A percentile compares a stretch with the other conserved stretches of the same genome.
phyloP scores from a whole-genome alignment of 2,329 filamentous ascomycete species.

The Xylariaceae sp. region DNA sequence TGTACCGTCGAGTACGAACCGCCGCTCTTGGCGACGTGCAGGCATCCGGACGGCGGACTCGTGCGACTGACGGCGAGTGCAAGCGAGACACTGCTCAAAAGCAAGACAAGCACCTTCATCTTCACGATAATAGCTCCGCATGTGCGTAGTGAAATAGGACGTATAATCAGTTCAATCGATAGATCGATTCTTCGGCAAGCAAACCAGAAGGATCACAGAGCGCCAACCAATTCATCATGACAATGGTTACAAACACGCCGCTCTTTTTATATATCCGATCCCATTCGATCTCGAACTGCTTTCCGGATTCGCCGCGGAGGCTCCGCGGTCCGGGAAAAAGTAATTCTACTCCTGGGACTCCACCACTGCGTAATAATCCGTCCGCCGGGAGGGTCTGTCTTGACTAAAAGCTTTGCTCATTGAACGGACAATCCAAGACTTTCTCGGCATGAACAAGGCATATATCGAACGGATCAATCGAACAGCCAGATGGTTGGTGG shows the following conservation, averaged over 20 bases:
- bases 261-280: background rate
- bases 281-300: background rate
- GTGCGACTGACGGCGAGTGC: constrained; percentile 33
- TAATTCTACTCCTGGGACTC: background rate
- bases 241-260: background rate
- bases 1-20: constrained; percentile 41
- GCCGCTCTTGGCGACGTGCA: constrained; percentile 42
- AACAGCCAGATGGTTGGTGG: constrained; percentile 15
- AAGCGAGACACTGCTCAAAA: constrained; percentile 13
- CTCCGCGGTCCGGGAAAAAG: constrained; percentile 3
- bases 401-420: too few relatives aligned
- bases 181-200: background rate
- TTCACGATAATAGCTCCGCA: background rate
- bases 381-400: constrained; percentile 6
- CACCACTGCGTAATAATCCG: background rate
- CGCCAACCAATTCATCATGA: background rate
- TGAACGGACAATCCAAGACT: constrained; percentile 12
- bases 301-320: constrained; percentile 17
- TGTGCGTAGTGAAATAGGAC: background rate
- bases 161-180: background rate
- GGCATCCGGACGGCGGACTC: constrained; percentile 43
- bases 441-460: constrained; percentile 7
- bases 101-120: constrained; percentile 11
- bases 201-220: background rate
- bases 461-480: background rate